Conservation (phyloP, 1,284 basidiomycete species). For the Amanita bisporigera region DNA sequence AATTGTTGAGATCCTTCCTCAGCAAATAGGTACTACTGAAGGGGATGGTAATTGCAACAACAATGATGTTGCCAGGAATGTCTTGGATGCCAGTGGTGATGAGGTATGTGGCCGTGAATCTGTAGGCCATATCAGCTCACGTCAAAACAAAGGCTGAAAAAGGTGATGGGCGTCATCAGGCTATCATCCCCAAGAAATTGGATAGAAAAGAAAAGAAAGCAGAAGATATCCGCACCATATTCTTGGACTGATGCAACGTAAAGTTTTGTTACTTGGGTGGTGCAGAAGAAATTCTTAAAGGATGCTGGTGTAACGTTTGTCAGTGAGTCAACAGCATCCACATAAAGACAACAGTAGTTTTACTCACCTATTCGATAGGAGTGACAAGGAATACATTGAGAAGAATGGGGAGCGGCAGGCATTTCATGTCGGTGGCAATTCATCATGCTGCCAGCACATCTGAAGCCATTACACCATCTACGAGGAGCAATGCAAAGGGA, state of each 20-base stretch:
- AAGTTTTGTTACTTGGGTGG: not conserved
- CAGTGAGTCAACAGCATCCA: not conserved
- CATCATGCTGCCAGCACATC: constrained; percentile 3
- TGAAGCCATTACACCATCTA: not conserved
- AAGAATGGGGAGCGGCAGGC: not conserved
- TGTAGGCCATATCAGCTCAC: no score
- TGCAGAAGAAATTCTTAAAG: not conserved
- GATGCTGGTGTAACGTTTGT: not conserved
- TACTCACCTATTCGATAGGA: not conserved
- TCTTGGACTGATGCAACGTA: not conserved
- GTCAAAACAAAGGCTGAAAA: no score
- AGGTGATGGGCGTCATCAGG: no score
- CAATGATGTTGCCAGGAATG: no score
- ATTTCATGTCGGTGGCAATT: not conserved
- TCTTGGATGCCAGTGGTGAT: no score
- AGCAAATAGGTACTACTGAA: no score
- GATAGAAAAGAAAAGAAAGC: no score
- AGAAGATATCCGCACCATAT: not conserved
- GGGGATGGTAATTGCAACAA: no score
- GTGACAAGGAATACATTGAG: not conserved
- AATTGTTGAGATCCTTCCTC: no score
- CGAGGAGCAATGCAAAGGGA: not conserved
- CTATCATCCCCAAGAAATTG: no score
- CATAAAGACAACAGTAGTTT: no score
- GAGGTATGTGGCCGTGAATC: no score